phyloP scores from a whole-genome alignment of 768 basidiomycete genomes.

The Leucocoprinus sp. region DNA sequence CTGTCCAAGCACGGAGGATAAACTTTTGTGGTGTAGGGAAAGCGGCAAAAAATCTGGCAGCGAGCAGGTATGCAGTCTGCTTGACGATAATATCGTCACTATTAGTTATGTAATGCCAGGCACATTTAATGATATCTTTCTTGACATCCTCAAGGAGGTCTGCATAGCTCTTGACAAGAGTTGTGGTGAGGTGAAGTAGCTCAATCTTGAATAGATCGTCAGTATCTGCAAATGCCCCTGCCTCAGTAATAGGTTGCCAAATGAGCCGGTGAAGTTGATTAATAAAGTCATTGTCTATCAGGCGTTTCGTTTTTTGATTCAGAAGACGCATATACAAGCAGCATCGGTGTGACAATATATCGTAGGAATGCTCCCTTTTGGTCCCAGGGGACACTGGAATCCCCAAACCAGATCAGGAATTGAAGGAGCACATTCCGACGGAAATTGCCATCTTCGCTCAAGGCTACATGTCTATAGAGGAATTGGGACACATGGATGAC shows the following conservation, averaged over 20 bases:
- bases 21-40: conserved; percentile 90
- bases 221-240: conserved; percentile 39
- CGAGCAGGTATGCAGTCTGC: conserved; percentile 84
- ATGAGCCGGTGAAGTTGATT: conserved; percentile 61
- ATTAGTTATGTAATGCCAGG: conserved; percentile 75
- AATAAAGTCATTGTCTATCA: conserved; percentile 70
- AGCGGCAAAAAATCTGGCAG: conserved; percentile 85
- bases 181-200: conserved; percentile 79
- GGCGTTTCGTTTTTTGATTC: conserved; percentile 40
- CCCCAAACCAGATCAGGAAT: conserved; percentile 81
- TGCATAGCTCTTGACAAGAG: conserved; percentile 80
- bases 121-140: conserved; percentile 90
- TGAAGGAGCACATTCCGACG: conserved; percentile 79
- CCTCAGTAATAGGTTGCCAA: conserved; percentile 72
- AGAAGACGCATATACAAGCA: conserved; percentile 67
- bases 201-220: conserved; percentile 91
- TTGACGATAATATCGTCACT: conserved; percentile 87
- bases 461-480: conserved; percentile 78
- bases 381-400: conserved; percentile 49
- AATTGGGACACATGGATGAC: conserved; percentile 72
- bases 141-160: conserved; percentile 72
- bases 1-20: conserved; percentile 84
- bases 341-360: conserved; percentile 78
- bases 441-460: conserved; percentile 57
- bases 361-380: conserved; percentile 80